Base-by-base conservation (phyloP, 495 filamentous ascomycete genomes). In the Acidomyces sp. region DNA sequence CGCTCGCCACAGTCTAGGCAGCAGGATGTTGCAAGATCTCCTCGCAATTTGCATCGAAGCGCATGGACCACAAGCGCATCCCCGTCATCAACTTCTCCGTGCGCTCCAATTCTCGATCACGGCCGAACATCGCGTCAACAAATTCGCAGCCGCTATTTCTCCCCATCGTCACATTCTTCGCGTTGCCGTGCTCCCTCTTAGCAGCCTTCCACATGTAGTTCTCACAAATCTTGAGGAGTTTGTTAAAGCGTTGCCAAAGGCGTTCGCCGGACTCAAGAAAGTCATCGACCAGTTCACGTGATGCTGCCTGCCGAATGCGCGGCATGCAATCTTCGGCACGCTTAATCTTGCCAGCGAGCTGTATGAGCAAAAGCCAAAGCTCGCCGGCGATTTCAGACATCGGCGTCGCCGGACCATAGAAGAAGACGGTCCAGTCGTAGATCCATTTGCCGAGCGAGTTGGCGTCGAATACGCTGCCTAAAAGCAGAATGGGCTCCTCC, bases 391-490 rank as follows among this genome's bases (percentile, higher is more conserved):
- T 77, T 44, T 94, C 86, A 28, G 85, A 75, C 57, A 94, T 86
- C 45, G 90, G 84, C 3, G 84, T 85, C 20, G 74, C 74, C 9
- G 85, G 71, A 28, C 85, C 85, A 49, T 92, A 81, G 59, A 81
- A 78, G 65, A 84, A 95, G 44, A 95, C 84, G 22, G 90, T 95
- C 90, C 90, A 97, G 70, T 97, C 93, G 66, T 93, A 97, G 58
- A 97, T 88, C 90, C 90, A 97, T 62, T 94, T 93, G 54, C 90
- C 90, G 12, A 97, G 72, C 16, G 84, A 92, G 71, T 94, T 94
- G 60, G 90, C 83, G 55, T 96, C 92, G 56, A 96, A 97, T 32
- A 96, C 90, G 56, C 83, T 92, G 29, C 90, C 90, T 6, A 96
- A 72, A 4, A 97, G 72, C 58, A 93, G 77, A 59, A 97, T 93